Evolutionary conservation across 2,329 filamentous ascomycete species (phyloP).

Genomic region (Monosporascus sp.): DNA sequence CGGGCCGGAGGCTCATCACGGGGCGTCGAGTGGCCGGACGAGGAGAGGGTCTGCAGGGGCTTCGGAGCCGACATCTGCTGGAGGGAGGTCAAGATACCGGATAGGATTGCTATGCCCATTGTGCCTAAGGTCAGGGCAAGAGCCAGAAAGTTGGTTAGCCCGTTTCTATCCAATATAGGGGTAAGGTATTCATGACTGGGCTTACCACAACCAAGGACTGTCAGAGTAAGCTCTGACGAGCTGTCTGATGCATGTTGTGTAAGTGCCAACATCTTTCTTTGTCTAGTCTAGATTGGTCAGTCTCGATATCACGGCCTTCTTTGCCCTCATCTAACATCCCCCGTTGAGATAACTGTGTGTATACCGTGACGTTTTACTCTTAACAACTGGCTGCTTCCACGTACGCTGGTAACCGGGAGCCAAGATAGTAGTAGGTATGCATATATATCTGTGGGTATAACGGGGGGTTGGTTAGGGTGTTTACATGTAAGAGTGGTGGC

Average conservation of each 20-base stretch:
- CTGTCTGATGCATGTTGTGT: constrained; percentile 29
- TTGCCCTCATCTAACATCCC: background rate
- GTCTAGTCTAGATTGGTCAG: background rate
- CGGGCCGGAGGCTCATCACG: constrained; percentile 45
- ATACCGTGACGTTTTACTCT: too few species aligned
- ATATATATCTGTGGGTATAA: too few species aligned
- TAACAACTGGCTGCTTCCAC: too few species aligned
- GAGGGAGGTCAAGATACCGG: constrained; percentile 70
- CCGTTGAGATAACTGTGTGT: too few species aligned
- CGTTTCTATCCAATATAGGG: background rate
- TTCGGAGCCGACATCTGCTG: constrained; percentile 42
- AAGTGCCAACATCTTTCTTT: constrained; percentile 23
- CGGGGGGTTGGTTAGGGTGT: too few species aligned
- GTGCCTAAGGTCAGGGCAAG: constrained; percentile 48
- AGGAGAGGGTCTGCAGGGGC: constrained; percentile 35
- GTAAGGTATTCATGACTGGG: background rate
- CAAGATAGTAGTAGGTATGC: too few species aligned
- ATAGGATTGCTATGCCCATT: constrained; percentile 80
- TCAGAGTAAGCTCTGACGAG: constrained; percentile 58
- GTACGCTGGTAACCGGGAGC: too few species aligned
- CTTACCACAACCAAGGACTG: constrained; percentile 77
- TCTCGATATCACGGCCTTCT: background rate
- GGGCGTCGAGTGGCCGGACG: constrained; percentile 38
- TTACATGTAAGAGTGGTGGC: too few species aligned
- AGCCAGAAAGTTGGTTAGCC: constrained; percentile 1